Conservation (phyloP, 2,329 filamentous ascomycete species). For the Claviceps cyperi region DNA sequence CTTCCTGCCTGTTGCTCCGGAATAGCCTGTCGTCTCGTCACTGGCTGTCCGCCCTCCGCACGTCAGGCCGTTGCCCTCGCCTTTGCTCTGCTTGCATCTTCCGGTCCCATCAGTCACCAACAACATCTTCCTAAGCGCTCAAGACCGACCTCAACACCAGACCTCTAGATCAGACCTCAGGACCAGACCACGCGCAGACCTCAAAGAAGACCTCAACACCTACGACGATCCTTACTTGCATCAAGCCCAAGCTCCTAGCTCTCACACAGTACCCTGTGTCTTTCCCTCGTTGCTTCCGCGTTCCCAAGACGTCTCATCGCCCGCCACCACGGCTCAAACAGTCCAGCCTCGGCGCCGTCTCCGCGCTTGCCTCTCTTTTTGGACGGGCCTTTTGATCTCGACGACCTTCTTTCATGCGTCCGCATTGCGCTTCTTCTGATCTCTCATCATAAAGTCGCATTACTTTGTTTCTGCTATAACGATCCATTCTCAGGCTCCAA, state of each 20-base stretch:
- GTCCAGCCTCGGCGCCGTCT: background rate
- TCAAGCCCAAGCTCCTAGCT: background rate
- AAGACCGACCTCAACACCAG: background rate
- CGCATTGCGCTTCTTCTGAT: background rate
- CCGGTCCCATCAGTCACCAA: background rate
- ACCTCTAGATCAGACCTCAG: too few species aligned
- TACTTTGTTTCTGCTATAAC: background rate
- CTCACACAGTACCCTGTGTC: background rate
- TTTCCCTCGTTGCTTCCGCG: background rate
- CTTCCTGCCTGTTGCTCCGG: background rate
- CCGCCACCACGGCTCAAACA: background rate
- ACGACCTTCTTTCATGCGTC: constrained; percentile 3
- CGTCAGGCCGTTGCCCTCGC: constrained; percentile 2
- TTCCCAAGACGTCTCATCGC: background rate
- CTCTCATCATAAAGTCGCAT: background rate
- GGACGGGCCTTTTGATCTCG: background rate
- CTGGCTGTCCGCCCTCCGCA: background rate
- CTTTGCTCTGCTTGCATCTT: background rate
- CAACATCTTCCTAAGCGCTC: background rate
- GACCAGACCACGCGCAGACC: too few species aligned
- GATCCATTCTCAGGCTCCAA: background rate
- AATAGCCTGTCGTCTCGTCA: constrained; percentile 1
- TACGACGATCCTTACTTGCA: background rate
- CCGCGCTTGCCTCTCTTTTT: constrained; percentile 3
- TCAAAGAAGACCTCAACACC: background rate